A percentile compares a stretch with the other conserved stretches of the same genome.
Conservation (phyloP, 2,329 filamentous ascomycete species). For the Aspergillus thermomutatus region DNA sequence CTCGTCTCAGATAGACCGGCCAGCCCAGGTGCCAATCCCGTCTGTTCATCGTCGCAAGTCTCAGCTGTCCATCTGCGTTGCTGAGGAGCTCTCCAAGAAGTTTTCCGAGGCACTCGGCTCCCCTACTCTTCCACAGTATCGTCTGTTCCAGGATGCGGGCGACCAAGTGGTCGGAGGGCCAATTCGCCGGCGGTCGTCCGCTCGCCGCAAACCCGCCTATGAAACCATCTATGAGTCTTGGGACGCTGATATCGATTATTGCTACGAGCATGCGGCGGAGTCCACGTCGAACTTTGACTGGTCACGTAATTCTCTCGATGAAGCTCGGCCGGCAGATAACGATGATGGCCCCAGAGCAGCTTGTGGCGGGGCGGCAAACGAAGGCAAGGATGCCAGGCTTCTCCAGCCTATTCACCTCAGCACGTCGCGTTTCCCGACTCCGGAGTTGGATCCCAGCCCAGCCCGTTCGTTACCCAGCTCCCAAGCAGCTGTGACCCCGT, state of each 20-base stretch:
- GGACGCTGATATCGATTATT: conserved; percentile 63
- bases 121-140: conserved; percentile 32
- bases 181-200: conserved; percentile 13
- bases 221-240: conserved; percentile 45
- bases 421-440: conserved; percentile 25
- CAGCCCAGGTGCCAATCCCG: conserved; percentile 7
- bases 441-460: conserved; percentile 33
- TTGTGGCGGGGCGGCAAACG: conserved; percentile 9
- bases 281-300: conserved; percentile 61
- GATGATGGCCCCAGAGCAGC: conserved; percentile 12
- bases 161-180: conserved; percentile 14
- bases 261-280: conserved; percentile 59
- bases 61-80: conserved; percentile 30
- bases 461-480: conserved; percentile 27
- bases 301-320: conserved; percentile 40
- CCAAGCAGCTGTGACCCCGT: conserved; percentile 30
- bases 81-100: conserved; percentile 34
- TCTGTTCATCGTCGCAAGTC: conserved; percentile 18
- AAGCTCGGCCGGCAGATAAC: conserved; percentile 17
- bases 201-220: conserved; percentile 17
- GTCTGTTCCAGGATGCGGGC: conserved; percentile 13
- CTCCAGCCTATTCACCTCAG: conserved; percentile 22
- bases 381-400: conserved; percentile 9
- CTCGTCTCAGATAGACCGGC: conserved; percentile 14
- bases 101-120: conserved; percentile 47